Percentiles rank a stretch among this genome's conserved stretches.
phyloP scores from a whole-genome alignment of 306 rosid genomes.

The Arachis stenosperma region DNA sequence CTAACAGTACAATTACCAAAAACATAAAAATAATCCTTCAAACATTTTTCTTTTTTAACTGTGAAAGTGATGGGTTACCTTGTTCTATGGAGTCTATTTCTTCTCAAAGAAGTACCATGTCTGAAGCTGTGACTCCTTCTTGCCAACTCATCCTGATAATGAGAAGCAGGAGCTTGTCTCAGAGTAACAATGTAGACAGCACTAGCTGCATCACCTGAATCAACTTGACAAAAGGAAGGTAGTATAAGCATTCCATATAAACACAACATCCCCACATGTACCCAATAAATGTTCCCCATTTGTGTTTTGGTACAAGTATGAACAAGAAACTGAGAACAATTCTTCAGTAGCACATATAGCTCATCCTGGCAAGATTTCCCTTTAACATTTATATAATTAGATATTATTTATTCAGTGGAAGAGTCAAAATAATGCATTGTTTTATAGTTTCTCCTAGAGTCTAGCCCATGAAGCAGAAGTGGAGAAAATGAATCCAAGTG shows the following conservation, averaged over 20 bases:
- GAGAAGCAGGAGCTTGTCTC: conserved; percentile 63
- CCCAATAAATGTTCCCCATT: conserved; percentile 54
- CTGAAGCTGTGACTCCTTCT: conserved; percentile 42
- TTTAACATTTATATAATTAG: conserved; percentile 8
- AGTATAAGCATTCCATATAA: conserved; percentile 53
- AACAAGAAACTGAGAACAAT: conserved; percentile 31
- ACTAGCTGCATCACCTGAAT: conserved; percentile 51
- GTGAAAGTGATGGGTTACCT: conserved; percentile 49
- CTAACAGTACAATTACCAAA: background rate
- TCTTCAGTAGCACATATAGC: conserved; percentile 42
- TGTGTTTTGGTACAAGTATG: conserved; percentile 39
- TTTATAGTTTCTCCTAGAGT: background rate
- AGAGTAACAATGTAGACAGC: conserved; percentile 85
- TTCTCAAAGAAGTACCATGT: conserved; percentile 53
- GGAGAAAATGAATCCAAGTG: conserved; percentile 33
- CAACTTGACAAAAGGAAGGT: conserved; percentile 56
- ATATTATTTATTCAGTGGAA: background rate
- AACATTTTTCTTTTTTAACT: background rate
- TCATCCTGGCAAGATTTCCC: conserved; percentile 38
- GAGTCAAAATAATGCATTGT: conserved; percentile 37
- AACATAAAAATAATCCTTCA: background rate
- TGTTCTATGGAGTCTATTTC: conserved; percentile 60
- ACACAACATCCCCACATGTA: conserved; percentile 46
- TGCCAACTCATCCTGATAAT: conserved; percentile 54
- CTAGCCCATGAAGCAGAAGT: conserved; percentile 28